These are phyloP conservation scores for Euphorbia schlechtendalii DNA, from an alignment of 441 rosid species.

Conservation along the genomic window DNA sequence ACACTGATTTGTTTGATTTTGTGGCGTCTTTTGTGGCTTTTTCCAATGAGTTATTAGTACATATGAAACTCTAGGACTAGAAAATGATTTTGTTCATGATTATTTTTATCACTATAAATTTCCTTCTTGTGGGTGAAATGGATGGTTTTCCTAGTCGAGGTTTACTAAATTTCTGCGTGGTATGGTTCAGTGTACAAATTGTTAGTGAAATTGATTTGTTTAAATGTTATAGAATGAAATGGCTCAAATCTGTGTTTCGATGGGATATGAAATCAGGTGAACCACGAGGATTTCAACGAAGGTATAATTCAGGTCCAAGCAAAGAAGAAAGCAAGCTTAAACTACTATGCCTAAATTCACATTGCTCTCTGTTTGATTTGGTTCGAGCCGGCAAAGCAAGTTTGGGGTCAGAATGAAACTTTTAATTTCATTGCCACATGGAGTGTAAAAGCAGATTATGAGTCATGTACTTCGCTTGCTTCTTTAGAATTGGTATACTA, in stretches of 20 bases:
- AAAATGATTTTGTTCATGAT: too few species aligned
- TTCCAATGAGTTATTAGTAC: too few species aligned
- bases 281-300: slow-evolving; percentile 94
- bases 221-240: neutral
- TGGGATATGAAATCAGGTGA: slow-evolving; percentile 44
- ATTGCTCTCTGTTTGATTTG: neutral
- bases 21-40: too few species aligned
- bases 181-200: too few species aligned
- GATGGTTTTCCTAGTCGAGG: too few species aligned
- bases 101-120: too few species aligned
- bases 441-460: neutral
- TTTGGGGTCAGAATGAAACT: neutral
- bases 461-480: neutral
- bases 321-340: slow-evolving; percentile 93
- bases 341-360: slow-evolving; percentile 59
- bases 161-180: too few species aligned
- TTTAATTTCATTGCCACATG: neutral
- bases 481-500: neutral
- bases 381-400: neutral
- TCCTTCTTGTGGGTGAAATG: too few species aligned
- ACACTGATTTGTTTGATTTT: too few species aligned
- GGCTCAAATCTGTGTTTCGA: neutral
- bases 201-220: neutral
- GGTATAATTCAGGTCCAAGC: slow-evolving; percentile 97
- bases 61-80: too few species aligned